Conservation (phyloP, 1,284 basidiomycete genomes). For the Ceratobasidium sp. region DNA sequence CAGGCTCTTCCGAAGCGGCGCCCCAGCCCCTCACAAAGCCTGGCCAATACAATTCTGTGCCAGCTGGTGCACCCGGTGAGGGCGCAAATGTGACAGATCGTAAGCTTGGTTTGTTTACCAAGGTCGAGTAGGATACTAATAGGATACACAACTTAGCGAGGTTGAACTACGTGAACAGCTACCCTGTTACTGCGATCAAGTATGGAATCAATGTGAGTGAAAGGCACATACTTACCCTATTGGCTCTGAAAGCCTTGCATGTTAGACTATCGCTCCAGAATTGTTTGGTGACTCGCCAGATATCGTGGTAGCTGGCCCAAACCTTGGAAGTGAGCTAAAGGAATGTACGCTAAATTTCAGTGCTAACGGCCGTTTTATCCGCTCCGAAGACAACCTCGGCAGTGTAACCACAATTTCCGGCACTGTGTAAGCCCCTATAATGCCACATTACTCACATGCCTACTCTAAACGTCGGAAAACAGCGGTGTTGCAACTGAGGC, state of each 20-base stretch:
- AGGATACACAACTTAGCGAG: constrained; percentile 52
- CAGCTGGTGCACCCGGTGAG: constrained; percentile 61
- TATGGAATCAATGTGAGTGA: constrained; percentile 53
- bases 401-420: constrained; percentile 59
- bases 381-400: constrained; percentile 56
- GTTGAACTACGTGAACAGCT: constrained; percentile 56
- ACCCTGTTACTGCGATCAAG: constrained; percentile 54
- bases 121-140: background rate
- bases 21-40: constrained; percentile 55
- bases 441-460: background rate
- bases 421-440: constrained; percentile 61
- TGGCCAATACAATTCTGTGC: constrained; percentile 63
- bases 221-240: background rate
- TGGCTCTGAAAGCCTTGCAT: constrained; percentile 61
- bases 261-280: constrained; percentile 63
- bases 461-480: constrained; percentile 2
- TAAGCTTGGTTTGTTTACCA: constrained; percentile 52
- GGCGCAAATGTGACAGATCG: constrained; percentile 62
- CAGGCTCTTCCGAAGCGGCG: constrained; percentile 57
- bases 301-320: constrained; percentile 66
- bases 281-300: constrained; percentile 61
- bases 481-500: constrained; percentile 65
- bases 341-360: background rate
- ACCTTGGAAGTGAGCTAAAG: constrained; percentile 62
- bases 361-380: constrained; percentile 11